Conservation (phyloP, 75 land plant genomes). For the Azolla pinnata region DNA sequence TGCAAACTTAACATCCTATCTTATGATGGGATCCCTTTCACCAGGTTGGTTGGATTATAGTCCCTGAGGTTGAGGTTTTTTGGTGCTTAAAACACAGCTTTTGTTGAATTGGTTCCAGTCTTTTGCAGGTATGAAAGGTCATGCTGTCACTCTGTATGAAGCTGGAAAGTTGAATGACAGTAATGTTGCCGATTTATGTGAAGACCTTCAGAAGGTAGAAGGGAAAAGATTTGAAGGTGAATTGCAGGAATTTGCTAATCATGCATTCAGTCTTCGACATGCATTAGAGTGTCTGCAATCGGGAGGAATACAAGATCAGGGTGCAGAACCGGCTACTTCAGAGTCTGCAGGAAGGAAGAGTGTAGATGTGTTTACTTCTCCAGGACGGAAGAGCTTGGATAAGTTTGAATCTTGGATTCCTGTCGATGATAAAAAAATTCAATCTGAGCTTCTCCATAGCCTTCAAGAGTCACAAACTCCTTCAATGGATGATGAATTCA, state of each 20-base stretch:
- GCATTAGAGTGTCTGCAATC: constrained; percentile 82
- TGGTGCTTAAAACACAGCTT: not conserved
- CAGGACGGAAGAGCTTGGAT: not conserved
- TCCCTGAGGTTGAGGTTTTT: not conserved
- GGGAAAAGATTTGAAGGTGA: constrained; percentile 94
- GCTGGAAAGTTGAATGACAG: constrained; percentile 96
- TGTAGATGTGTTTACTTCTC: no score
- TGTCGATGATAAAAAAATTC: not conserved
- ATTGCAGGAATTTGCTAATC: constrained; percentile 95
- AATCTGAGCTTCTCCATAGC: no score
- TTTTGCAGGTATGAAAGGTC: constrained; percentile 80
- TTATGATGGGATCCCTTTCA: constrained; percentile 99
- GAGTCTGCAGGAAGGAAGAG: no score
- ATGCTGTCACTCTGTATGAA: constrained; percentile 98
- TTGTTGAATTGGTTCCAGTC: not conserved
- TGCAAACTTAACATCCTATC: constrained; percentile 97
- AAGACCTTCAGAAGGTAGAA: constrained; percentile 74
- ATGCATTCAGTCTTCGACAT: constrained; percentile 82
- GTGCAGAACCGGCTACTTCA: no score
- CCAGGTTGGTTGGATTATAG: constrained; percentile 50
- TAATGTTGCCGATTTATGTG: constrained; percentile 77
- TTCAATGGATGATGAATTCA: constrained; percentile 1
- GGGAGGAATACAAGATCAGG: constrained; percentile 36
- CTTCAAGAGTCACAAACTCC: no score
- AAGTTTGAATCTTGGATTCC: not conserved